Evolutionary conservation across 129 eudicot species (phyloP).

Genomic region (Escallonia rubra): DNA sequence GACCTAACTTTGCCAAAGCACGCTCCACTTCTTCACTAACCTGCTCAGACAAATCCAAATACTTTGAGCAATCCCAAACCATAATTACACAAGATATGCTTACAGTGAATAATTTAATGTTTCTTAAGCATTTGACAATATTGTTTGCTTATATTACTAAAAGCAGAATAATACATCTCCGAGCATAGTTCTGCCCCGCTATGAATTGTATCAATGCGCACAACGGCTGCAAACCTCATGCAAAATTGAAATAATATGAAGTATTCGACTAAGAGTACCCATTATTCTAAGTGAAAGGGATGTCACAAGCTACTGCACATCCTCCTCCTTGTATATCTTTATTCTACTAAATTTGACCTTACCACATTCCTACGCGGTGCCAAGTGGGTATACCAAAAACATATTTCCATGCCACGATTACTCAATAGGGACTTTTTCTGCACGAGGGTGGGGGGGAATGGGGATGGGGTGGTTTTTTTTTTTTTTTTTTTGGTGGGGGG

Average conservation of each 20-base stretch:
- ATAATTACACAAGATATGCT: not conserved
- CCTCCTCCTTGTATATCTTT: not conserved
- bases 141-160: no score
- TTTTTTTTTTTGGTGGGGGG: not conserved
- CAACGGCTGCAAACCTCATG: no score
- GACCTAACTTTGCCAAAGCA: conserved; percentile 84
- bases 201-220: no score
- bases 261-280: not conserved
- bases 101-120: not conserved
- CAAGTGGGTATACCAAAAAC: no score
- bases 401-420: no score
- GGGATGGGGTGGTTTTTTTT: conserved; percentile 1
- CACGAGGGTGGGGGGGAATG: not conserved
- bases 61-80: conserved; percentile 1
- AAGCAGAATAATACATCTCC: no score
- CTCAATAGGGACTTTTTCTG: no score
- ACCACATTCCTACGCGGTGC: no score
- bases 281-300: not conserved
- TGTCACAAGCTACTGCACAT: not conserved
- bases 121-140: no score
- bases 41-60: conserved; percentile 30
- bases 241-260: no score
- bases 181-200: no score
- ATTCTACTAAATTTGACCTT: no score
- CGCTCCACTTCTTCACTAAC: conserved; percentile 99